These are phyloP conservation scores for Tetrahymena thermophila DNA, from an alignment of 73 alveolate genomes.

Conservation along the genomic window DNA sequence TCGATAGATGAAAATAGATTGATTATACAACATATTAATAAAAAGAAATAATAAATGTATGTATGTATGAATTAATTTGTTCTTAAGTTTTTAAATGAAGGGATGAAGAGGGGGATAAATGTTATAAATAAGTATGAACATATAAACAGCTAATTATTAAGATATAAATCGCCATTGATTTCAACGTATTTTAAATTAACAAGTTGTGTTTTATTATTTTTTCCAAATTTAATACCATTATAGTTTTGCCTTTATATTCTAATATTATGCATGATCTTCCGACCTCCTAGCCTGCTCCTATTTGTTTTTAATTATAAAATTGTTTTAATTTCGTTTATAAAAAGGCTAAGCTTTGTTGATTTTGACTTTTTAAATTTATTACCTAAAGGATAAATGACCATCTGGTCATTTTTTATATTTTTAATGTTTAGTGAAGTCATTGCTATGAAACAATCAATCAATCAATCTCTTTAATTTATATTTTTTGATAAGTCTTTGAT, in stretches of 20 bases:
- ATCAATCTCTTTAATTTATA: neutral
- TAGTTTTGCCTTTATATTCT: conserved; percentile 10
- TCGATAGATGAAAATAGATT: neutral
- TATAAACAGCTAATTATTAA: neutral
- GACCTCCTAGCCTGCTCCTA: conserved; percentile 44
- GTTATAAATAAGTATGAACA: neutral
- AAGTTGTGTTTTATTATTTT: neutral
- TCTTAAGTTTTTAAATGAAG: neutral
- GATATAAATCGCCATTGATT: neutral
- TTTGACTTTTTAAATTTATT: neutral
- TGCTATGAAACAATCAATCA: neutral
- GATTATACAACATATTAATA: neutral
- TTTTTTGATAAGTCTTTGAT: neutral
- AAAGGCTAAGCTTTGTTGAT: neutral
- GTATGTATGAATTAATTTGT: neutral
- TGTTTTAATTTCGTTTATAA: neutral
- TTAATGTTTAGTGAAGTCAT: neutral
- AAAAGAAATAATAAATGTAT: neutral
- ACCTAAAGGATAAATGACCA: neutral
- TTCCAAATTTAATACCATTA: conserved; percentile 9
- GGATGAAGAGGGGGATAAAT: neutral
- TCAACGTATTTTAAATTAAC: neutral
- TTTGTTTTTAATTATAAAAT: neutral
- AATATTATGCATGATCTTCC: conserved; percentile 26
- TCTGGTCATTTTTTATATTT: neutral